These are phyloP conservation scores for Cinnamomum chago DNA, from an alignment of 164 flowering plant species.

Conservation along the genomic window DNA sequence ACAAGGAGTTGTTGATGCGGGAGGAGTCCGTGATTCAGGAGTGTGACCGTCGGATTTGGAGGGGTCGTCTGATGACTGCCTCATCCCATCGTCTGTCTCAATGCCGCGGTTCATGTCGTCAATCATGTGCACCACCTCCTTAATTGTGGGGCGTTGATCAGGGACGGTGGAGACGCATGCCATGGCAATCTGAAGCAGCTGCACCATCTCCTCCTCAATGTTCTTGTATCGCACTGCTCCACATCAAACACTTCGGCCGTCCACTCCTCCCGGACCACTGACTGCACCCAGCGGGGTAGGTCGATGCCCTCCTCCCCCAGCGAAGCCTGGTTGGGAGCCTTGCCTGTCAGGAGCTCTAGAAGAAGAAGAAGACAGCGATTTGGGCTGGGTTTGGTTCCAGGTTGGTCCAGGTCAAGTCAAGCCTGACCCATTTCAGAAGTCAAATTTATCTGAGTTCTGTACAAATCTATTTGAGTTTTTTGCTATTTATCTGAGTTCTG, in stretches of 20 bases:
- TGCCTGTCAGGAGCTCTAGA: constrained; percentile 83
- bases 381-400: no score
- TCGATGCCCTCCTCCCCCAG: constrained; percentile 92
- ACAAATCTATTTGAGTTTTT: no score
- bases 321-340: constrained; percentile 89
- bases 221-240: constrained; percentile 76
- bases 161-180: constrained; percentile 79
- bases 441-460: no score
- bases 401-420: no score
- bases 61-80: constrained; percentile 80
- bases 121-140: constrained; percentile 72
- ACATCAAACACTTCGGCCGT: constrained; percentile 98
- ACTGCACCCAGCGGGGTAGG: constrained; percentile 95
- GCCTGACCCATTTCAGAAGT: no score
- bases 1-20: constrained; percentile 32
- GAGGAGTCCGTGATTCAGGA: constrained; percentile 44
- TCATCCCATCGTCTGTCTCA: constrained; percentile 65
- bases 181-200: constrained; percentile 89
- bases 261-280: constrained; percentile 97
- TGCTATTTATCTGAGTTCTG: no score
- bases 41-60: constrained; percentile 76
- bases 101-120: constrained; percentile 69
- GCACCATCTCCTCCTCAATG: constrained; percentile 97
- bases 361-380: no score
- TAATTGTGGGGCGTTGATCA: constrained; percentile 76